Evolutionary conservation across 1,284 basidiomycete genomes (phyloP), one percentile per base, ranked within the genome.

Genomic region (Ceratobasidium sp.): DNA sequence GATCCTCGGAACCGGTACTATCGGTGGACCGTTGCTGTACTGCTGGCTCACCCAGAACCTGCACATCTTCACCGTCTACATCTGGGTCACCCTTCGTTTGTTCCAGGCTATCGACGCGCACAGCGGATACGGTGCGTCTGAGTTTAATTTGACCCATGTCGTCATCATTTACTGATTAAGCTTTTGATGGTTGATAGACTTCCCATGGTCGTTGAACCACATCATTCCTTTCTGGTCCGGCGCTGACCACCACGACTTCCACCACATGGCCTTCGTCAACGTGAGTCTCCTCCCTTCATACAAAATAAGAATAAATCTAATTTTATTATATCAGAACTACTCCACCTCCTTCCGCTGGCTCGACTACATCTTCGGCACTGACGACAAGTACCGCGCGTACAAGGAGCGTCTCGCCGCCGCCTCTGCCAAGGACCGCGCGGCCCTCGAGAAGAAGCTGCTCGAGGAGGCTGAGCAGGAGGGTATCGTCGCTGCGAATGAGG

Each of bases 101-200:
- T 98, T 97, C 91, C 97, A 99, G 83, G 97, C 98, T 65, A 91
- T 99, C 78, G 97, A 99, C 80, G 92, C 98, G 0, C 97, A 99
- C 89, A 95, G 93, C 63, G 97, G 97, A 73, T 99, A 98, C 83
- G 96, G 90, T 94, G 80, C 48, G 87, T 82, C 14, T 77, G 9
- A 7, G 51, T 29, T 64, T 63, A 1, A 31, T 45, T 62, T 62
- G n/a, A 1, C 24, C 27, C 5, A 24, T 33, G 41, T 51, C 29
- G 47, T 50, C 19, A 51, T 24, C 33, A 29, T n/a, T n/a, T 22
- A 50, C 51, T 31, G 19, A 47, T 45, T 31, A 11, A 8, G 45
- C 8, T 41, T n/a, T 19, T 22, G 75, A 77, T 41, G 6, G n/a
- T 76, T 56, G 74, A 44, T 54, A 93, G 93, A 98, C 84, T 98